Base-by-base conservation (phyloP, 2,329 filamentous ascomycete species). In the Arthrobotrys musiformis region DNA sequence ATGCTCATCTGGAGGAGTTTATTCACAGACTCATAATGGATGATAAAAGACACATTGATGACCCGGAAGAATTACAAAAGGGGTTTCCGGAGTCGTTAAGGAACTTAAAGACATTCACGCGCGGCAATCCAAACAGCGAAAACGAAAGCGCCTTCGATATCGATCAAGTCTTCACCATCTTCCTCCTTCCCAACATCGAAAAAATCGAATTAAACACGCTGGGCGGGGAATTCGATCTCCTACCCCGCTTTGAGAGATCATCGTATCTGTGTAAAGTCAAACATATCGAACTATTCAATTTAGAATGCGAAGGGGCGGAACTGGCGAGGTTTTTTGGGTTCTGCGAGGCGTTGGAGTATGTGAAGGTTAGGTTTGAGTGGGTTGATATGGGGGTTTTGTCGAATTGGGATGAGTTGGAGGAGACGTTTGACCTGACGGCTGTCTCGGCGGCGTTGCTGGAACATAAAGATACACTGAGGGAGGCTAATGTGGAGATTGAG, bases 321-420 rank as follows among this genome's bases (percentile, higher is more conserved):
- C 19, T 76, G 0, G 72, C 64, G 0, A 54, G 28, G 42, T 60
- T 76, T 8, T 60, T 76, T 50, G 4, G 48, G 6, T 62, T 63
- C 2, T 76, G 72, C 28, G 50, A 64, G 15, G 58, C 7, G 11
- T 37, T 76, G 50, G 50, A 66, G 44, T 48, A 5, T 19, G 72
- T 76, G 3, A 60, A 66, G 26, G 42, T 76, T 2, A 64, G 22
- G 26, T 52, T 70, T 60, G 52, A 64, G 40, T 52, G 28, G 44
- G 46, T 76, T n/a, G 40, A 54, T 52, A 48, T 42, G 22, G 72
- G 60, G 9, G 37, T 66, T 7, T 22, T 70, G 15, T 37, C 50
- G 28, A 48, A 76, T 48, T n/a, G 15, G 9, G 72, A 76, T 11
- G 63, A 76, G 15, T 22, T 64, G 37, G 72, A 76, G 22, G 64